These are phyloP conservation scores for Pisolithus thermaeus DNA, from an alignment of 1,284 basidiomycete species.

Conservation along the genomic window DNA sequence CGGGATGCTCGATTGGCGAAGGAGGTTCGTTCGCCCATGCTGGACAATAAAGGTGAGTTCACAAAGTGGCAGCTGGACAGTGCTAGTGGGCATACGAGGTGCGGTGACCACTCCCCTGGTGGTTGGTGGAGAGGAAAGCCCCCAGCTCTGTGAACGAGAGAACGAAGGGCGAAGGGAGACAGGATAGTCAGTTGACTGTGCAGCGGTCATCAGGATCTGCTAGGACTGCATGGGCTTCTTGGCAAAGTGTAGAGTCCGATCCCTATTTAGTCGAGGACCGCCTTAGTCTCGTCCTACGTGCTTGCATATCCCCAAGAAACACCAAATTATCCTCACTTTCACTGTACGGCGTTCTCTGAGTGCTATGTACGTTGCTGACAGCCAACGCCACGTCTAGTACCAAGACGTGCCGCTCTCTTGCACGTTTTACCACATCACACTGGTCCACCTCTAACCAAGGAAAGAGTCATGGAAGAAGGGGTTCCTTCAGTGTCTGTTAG, in stretches of 20 bases:
- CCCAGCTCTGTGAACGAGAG: slow-evolving; percentile 19
- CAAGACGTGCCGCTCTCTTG: background rate
- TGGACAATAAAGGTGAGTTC: slow-evolving; percentile 26
- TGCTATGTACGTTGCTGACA: background rate
- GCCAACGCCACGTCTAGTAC: background rate
- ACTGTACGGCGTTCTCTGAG: background rate
- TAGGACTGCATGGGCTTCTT: slow-evolving; percentile 10
- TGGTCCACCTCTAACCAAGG: no score
- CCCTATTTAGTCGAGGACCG: slow-evolving; percentile 2
- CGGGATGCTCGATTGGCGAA: slow-evolving; percentile 51
- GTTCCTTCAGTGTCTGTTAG: slow-evolving; percentile 61
- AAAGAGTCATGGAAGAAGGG: slow-evolving; percentile 39
- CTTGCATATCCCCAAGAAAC: no score
- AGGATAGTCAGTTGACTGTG: slow-evolving; percentile 10
- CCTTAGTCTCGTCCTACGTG: no score
- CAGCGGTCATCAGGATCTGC: slow-evolving; percentile 28
- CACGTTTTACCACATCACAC: background rate
- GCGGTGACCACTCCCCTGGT: slow-evolving; percentile 56
- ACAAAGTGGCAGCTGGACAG: background rate
- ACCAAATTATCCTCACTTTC: background rate
- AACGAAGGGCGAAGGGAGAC: slow-evolving; percentile 6
- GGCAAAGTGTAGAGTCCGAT: slow-evolving; percentile 3
- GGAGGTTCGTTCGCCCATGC: slow-evolving; percentile 83
- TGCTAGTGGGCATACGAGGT: slow-evolving; percentile 48
- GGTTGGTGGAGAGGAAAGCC: slow-evolving; percentile 33